Evolutionary conservation across 2,329 filamentous ascomycete genomes (phyloP), one percentile per base, ranked within the genome.

Genomic region (Xylaria polymorpha): DNA sequence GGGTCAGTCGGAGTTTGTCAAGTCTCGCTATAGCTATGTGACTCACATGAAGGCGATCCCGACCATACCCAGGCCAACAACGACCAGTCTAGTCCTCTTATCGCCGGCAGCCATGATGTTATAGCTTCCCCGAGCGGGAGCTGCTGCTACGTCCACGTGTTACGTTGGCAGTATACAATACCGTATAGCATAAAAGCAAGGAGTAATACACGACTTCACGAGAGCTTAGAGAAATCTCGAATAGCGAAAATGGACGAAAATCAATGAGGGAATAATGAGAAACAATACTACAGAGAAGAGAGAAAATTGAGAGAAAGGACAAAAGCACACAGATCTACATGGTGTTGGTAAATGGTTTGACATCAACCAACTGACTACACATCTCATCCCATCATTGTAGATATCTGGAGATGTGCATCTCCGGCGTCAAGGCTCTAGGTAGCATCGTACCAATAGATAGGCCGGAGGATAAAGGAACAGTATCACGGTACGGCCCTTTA

Each of bases 61-160:
- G 53, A 97, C 94, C 94, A 98, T 98, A 2, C 94, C 94, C 81
- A 97, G 81, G 10, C 94, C 94, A 46, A 97, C 93, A 44, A 97
- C 90, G 1, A 97, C 93, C 43, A 97, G 82, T 77, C 86, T 90
- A 79, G 92, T 93, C 70, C 88, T 83, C 69, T 81, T 69, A 12
- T 65, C 72, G 50, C 56, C 70, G 5, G 77, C 71, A 3, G 77
- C 70, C 85, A 92, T 71, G 88, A 88, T 69, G 57, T 46, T 46
- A 61, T 57, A 37, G 44, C 35, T 59, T 43, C 56, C 35, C 8
- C 29, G 55, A 55, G 41, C 7, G 29, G 2, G 35, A 39, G 9
- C 12, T 22, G 51, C 25, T 59, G 22, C 65, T 72, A 72, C 58
- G 72, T 69, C 67, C 68, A 25, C 25, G 48, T 46, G 39, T 15